Evolutionary conservation across 768 basidiomycete genomes (phyloP), one percentile per base, ranked within the genome.

Genomic region (Pisolithus sp.): DNA sequence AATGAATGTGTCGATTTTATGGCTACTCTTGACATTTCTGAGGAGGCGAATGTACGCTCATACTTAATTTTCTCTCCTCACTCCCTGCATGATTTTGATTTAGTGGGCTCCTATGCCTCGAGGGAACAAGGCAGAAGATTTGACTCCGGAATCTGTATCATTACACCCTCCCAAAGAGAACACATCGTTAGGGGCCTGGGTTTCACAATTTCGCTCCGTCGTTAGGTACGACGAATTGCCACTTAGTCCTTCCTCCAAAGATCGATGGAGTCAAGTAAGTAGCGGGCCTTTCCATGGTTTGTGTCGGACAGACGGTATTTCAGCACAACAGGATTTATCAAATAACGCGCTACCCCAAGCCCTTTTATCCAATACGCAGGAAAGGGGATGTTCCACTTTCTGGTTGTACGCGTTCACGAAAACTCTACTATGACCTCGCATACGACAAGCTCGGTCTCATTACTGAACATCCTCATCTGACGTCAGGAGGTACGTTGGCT

Each of bases 381-480:
- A 59, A 53, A 24, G 64, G 67, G 7, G 36, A n/a, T 6, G 39
- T 61, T 26, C 50, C 49, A n/a, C 52, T 53, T 39, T 46, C 39
- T 46, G 38, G 54, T n/a, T 36, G 6, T 31, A 31, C 24, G 28
- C 65, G 63, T 20, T 40, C 59, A 12, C 58, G 66, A 21, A 67
- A 53, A 46, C 49, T 68, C 24, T 59, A 59, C 49, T 49, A 53
- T 39, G 64, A 62, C 24, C 55, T 46, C 15, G 60, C 56, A 4
- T 69, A 57, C 43, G 50, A 52, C 40, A 68, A 68, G 23, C 57
- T 68, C 20, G 56, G 54, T 34, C 18, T 66, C 23, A 58, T 52
- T n/a, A 58, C 57, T 40, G 62, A 62, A 52, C 71, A 77, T 52
- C 77, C 75, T 50, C 67, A 71, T 40, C 62, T 77, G 5, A 67